Evolutionary conservation across 116 monocot genomes (phyloP), one percentile per base, ranked within the genome.

Genomic region (Iris pallida): DNA sequence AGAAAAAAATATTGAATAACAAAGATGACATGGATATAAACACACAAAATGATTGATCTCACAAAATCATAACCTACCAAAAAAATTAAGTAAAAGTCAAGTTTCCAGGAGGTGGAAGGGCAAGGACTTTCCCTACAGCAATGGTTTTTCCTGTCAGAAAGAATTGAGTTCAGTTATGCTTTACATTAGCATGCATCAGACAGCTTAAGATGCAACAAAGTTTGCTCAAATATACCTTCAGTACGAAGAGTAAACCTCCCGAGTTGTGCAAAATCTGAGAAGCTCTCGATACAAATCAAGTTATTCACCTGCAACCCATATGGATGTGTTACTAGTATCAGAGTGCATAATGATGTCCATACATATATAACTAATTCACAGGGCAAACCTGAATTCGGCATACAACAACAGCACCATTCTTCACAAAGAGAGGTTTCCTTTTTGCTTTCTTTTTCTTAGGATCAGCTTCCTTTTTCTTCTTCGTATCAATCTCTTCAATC

Each of bases 201-300:
- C 40, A 15, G 7, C 64, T n/a, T 43, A 7, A 47, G 19, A 43
- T 4, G 20, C 45, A 45, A 52, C 11, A 16, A 53, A 68, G 18
- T 14, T 6, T 56, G 20, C 12, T 55, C 9, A 66, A 43, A 5
- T 30, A 65, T 76, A 91, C 96, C 96, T 96, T 92, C 96, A 4
- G 89, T 92, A 15, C 96, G 85, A 59, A 96, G 96, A 43, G 96
- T 92, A 63, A 96, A 92, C 57, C 96, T 86, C 41, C 96, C 96
- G 19, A 96, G 89, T 78, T 96, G 96, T 43, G 96, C 60, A 71
- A 83, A 92, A 78, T 83, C 80, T 4, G 83, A 65, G 45, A 92
- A 96, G 3, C 85, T 96, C 79, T 96, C 96, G 8, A 96, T 76
- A 55, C 92, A 96, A 73, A 96, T 96, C 76, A 83, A 48, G 63